These are phyloP conservation scores for Raffaelea ambrosiae DNA, from an alignment of 2,329 filamentous ascomycete genomes.

Conservation along the genomic window DNA sequence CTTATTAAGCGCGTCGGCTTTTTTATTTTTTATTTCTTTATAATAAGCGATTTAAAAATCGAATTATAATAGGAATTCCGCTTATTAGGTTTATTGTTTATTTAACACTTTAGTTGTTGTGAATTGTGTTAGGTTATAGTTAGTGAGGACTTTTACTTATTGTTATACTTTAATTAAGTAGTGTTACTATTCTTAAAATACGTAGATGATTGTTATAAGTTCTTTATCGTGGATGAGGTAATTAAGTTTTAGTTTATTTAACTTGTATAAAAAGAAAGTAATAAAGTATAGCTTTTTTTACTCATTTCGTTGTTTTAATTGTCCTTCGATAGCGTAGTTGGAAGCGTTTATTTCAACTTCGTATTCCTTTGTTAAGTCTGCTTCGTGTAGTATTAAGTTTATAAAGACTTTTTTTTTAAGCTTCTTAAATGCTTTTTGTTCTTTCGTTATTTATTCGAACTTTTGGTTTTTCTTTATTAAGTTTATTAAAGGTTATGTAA, in stretches of 20 bases:
- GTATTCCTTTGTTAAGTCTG: too few species aligned
- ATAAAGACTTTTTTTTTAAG: too few species aligned
- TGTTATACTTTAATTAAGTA: conserved; percentile 11
- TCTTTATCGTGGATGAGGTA: conserved; percentile 19
- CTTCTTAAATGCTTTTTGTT: too few species aligned
- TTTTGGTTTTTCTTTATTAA: not conserved
- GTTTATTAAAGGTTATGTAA: too few species aligned
- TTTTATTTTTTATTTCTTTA: not conserved
- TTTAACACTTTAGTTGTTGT: not conserved
- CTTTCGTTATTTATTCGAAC: too few species aligned
- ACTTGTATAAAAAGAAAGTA: conserved; percentile 11
- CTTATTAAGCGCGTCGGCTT: too few species aligned
- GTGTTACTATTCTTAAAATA: conserved; percentile 18
- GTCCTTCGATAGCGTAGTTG: conserved; percentile 9
- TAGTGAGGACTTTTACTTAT: not conserved
- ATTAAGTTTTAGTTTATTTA: conserved; percentile 15
- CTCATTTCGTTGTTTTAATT: conserved; percentile 11
- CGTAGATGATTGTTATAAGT: conserved; percentile 16
- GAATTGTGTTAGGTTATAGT: not conserved
- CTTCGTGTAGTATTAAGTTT: too few species aligned
- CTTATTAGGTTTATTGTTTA: not conserved
- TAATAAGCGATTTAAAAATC: not conserved
- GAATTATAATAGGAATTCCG: not conserved
- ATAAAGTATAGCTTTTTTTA: conserved; percentile 7
- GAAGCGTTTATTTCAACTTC: too few species aligned